Base-by-base conservation (phyloP, 225 moss, liverwort and hornwort genomes). In the Ulota crispa region DNA sequence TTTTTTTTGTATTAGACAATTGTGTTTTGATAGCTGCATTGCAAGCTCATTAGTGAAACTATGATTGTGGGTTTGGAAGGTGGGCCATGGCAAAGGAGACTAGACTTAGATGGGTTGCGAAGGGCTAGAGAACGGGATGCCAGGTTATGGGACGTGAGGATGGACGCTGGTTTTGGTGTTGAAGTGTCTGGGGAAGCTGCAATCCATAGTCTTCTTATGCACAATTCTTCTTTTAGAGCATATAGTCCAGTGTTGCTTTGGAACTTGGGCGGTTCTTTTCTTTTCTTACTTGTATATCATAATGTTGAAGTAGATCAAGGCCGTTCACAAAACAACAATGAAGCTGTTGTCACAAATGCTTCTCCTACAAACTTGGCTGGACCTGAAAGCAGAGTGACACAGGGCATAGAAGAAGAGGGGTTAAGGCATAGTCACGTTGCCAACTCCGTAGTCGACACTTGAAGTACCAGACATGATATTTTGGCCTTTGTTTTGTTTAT, bases 191-290 rank as follows among this genome's bases (percentile, higher is more conserved):
- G 64, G 47, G 87, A 86, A 45, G 66, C 77, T 37, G 80, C 83
- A 60, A 71, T 69, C 7, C 4, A 75, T 27, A 78, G 47, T 30
- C 85, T 26, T 59, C 73, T 72, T 75, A 57, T 63, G 88, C 81
- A 63, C 85, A 81, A 39, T 56, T 83, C 90, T 27, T 77, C 92
- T 60, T 88, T 88, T 52, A 82, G 74, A 31, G 77, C 87, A 28
- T 88, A 92, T 71, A 84, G 92, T 57, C 88, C 88, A 28, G 78
- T 92, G 30, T 76, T 95, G 88, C 93, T 91, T 70, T 93, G 91
- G 89, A 85, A 93, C 50, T 43, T 91, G 64, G 92, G 91, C 68
- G 87, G 86, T 47, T 93, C 45, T 86, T 95, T 67, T 89, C 91
- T 79, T 81, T 89, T 64, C 62, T 26, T 43, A 73, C 30, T 30